Conservation (phyloP, 2,329 filamentous ascomycete species). For the Aspergillus viridinutans region DNA sequence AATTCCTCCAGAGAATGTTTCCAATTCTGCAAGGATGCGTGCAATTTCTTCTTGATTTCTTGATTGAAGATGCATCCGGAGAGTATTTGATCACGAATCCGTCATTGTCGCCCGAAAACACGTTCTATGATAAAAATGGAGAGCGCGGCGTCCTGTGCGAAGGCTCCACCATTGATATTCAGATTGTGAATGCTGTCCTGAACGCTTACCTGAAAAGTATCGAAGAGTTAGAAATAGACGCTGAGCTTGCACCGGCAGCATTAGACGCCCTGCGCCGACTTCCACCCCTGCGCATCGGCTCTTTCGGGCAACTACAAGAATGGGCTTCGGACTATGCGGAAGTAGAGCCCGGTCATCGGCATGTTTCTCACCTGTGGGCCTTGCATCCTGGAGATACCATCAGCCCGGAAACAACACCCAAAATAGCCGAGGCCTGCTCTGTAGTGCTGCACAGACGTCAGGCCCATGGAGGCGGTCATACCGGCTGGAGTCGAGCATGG, state of each 20-base stretch:
- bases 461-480: conserved; percentile 45
- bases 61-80: conserved; percentile 20
- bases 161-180: conserved; percentile 47
- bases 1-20: conserved; percentile 20
- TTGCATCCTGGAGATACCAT: conserved; percentile 45
- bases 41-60: conserved; percentile 27
- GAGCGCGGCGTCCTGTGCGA: conserved; percentile 27
- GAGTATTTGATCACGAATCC: conserved; percentile 24
- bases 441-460: conserved; percentile 24
- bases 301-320: conserved; percentile 26
- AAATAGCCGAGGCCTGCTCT: conserved; percentile 27
- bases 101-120: conserved; percentile 28
- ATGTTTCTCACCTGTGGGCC: conserved; percentile 49
- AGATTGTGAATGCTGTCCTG: conserved; percentile 41
- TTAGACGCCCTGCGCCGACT: conserved; percentile 11
- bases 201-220: conserved; percentile 22
- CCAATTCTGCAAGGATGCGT: conserved; percentile 25
- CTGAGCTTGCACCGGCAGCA: conserved; percentile 15
- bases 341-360: conserved; percentile 48
- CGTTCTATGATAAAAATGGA: conserved; percentile 22
- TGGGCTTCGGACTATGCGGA: conserved; percentile 34
- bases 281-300: conserved; percentile 14
- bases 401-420: conserved; percentile 30
- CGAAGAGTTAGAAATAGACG: conserved; percentile 6
- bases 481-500: conserved; percentile 52